Evolutionary conservation across 225 moss, liverwort and hornwort genomes (phyloP), one percentile per base, ranked within the genome.

Genomic region (Ulota crispa): DNA sequence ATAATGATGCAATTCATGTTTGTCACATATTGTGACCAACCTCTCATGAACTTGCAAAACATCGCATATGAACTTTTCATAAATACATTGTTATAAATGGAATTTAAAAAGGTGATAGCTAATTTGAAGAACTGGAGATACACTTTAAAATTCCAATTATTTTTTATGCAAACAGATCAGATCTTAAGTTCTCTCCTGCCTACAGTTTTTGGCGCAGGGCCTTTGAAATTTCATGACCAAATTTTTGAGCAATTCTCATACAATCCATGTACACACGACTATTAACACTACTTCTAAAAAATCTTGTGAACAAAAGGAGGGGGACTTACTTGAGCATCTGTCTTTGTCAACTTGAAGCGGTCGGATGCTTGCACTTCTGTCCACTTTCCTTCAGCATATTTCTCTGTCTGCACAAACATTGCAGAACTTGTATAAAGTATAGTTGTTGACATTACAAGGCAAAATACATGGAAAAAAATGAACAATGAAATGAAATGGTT

Each of bases 361-460:
- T 96, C 89, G 10, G 61, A 41, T 19, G 83, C 80, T 65, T 76
- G 85, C n/a, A 94, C 77, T 86, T 92, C 91, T 64, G 72, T 74
- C 98, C 98, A 99, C 72, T 92, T 99, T 20, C 98, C 98, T 76
- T 96, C 93, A 26, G 82, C 86, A 83, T 89, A 96, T 75, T 89
- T 90, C 73, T 99, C 92, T 65, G 82, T 82, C 96, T 97, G 70
- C 75, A 83, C 16, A 32, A 3, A 52, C 70, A 75, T 61, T 75
- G 62, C 64, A 30, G 31, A 81, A 62, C 37, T 57, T 73, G 13
- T 76, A 50, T 50, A 6, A 47, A 50, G 18, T 50, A 5, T 1
- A 18, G 18, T 50, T 50, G 6, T 18, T 50, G 50, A 16, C 18
- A 50, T 1, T 0, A 47, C 47, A 5, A 47, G 15, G 0, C 0